Conservation (phyloP, 2,329 filamentous ascomycete species). For the Akanthomyces dipterigenus region DNA sequence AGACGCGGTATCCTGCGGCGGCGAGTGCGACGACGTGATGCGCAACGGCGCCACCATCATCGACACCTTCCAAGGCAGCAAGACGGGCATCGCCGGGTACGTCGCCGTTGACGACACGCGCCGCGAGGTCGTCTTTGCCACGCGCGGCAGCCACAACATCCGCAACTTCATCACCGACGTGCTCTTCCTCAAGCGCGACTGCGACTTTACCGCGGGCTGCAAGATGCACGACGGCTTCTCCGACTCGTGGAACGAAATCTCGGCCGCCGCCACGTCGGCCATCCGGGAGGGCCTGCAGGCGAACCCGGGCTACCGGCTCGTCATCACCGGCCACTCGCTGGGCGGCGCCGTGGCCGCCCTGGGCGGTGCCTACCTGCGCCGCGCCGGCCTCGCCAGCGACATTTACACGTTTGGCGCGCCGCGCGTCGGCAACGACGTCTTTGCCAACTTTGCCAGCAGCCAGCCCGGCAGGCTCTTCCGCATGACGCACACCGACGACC, state of each 20-base stretch:
- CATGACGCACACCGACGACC: slow-evolving; percentile 61
- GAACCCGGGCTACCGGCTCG: slow-evolving; percentile 46
- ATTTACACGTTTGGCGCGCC: slow-evolving; percentile 63
- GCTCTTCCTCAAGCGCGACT: slow-evolving; percentile 24
- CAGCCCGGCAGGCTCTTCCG: slow-evolving; percentile 52
- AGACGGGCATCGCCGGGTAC: slow-evolving; percentile 43
- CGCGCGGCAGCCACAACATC: slow-evolving; percentile 52
- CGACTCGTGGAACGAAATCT: slow-evolving; percentile 50
- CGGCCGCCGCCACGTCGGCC: slow-evolving; percentile 32
- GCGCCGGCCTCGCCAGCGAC: slow-evolving; percentile 38
- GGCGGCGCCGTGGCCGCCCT: slow-evolving; percentile 59
- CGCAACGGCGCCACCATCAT: slow-evolving; percentile 36
- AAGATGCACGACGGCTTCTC: slow-evolving; percentile 52
- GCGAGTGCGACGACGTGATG: slow-evolving; percentile 37
- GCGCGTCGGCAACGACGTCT: slow-evolving; percentile 52
- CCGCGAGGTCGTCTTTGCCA: slow-evolving; percentile 50
- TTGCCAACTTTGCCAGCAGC: slow-evolving; percentile 46
- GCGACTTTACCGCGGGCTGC: slow-evolving; percentile 35
- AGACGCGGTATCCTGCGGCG: slow-evolving; percentile 35
- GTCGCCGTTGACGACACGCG: slow-evolving; percentile 42
- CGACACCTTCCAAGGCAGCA: slow-evolving; percentile 33
- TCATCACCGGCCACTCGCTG: slow-evolving; percentile 62
- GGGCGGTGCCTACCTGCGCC: slow-evolving; percentile 49
- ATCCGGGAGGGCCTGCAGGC: slow-evolving; percentile 36
- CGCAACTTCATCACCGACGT: slow-evolving; percentile 57